These are phyloP conservation scores for Endogone sp. DNA, from an alignment of 192 early-diverging fungal genomes.

Conservation along the genomic window DNA sequence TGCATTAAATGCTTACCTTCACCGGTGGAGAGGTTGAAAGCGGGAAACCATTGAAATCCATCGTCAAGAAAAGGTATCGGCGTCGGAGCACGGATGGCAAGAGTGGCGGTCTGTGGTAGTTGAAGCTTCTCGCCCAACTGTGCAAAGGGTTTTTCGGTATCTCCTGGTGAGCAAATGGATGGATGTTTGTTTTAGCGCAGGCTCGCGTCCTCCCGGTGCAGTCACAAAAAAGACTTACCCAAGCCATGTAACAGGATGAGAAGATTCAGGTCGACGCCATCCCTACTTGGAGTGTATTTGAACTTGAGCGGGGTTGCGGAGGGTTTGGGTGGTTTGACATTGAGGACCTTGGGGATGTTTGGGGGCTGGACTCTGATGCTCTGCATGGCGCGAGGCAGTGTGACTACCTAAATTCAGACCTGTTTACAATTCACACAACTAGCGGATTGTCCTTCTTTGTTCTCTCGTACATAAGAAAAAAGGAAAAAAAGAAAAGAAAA, in stretches of 20 bases:
- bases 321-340: not conserved
- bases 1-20: conserved; percentile 31
- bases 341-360: not conserved
- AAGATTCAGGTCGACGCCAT: conserved; percentile 57
- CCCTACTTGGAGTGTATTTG: conserved; percentile 38
- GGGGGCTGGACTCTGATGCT: not conserved
- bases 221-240: conserved; percentile 25
- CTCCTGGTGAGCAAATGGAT: conserved; percentile 17
- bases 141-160: conserved; percentile 56
- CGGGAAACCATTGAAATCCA: conserved; percentile 63
- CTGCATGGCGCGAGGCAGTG: no score
- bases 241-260: conserved; percentile 74
- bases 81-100: conserved; percentile 54
- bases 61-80: conserved; percentile 60
- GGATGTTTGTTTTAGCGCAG: not conserved
- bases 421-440: no score
- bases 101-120: conserved; percentile 64
- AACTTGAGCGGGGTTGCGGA: conserved; percentile 26
- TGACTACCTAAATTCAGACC: no score
- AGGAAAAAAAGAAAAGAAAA: no score
- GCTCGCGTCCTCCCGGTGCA: not conserved
- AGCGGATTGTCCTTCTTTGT: no score
- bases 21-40: conserved; percentile 51
- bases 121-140: conserved; percentile 54
- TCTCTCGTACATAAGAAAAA: no score